Base-by-base conservation (phyloP, 2,329 filamentous ascomycete genomes). In the Leptographium radiaticola region DNA sequence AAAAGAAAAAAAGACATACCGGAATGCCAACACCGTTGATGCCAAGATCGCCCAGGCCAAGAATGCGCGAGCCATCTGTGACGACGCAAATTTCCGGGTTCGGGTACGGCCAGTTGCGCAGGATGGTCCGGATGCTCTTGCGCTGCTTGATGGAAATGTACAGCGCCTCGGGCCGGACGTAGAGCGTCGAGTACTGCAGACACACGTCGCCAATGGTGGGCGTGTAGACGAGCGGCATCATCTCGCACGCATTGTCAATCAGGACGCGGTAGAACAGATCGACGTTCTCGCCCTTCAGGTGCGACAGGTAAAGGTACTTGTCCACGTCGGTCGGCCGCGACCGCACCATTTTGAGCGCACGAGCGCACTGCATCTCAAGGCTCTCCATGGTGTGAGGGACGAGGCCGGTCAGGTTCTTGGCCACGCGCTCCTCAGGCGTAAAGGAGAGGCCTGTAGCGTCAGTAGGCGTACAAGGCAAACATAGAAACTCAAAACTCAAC, bases 11-110 rank as follows among this genome's bases (percentile, higher is more conserved):
- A n/a, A 56, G 36, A 77, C 79, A 71, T 71, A 83, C 91, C 58
- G 93, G 89, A 70, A 98, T 98, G 61, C 93, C 93, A 75, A 97
- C 95, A 65, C 93, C 93, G 70, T 96, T 96, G 61, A 98, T 84
- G 62, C 93, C 93, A 55, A 97, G 80, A 70, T 98, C 93, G 62
- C 93, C 93, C 40, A 98, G 81, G 65, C 93, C 91, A 55, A 90
- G 83, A 68, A 83, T 96, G 60, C 93, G 86, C 49, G 90, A 96
- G 57, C 93, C 93, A 68, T 98, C 93, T 16, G 93, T 97, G 62
- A 98, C 84, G 67, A 95, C 90, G 65, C 89, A 95, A 66, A 98
- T 98, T 69, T 96, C 89, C 36, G 95, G 91, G 60, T 89, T 81
- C 59, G 78, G 71, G 68, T 93, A 85, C 33, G 89, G 89, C 93